Base-by-base conservation (phyloP, 495 filamentous ascomycete genomes). In the Ascodesmis nigricans region DNA sequence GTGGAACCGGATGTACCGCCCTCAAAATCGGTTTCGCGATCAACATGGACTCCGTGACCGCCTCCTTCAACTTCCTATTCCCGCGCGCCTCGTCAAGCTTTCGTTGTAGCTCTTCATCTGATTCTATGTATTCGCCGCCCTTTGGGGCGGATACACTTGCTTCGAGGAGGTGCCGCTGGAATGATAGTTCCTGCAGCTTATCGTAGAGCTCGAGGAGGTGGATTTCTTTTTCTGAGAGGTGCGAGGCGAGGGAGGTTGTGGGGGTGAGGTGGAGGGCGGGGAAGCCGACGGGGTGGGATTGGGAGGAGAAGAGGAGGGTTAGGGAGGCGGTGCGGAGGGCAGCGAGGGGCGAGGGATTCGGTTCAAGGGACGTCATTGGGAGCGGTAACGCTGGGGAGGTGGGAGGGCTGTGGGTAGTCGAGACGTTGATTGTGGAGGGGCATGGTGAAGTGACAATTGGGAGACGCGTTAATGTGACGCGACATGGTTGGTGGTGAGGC, bases 271-370 rank as follows among this genome's bases (percentile, higher is more conserved):
- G 23, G 23, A 25, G 11, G 23, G 23, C 6, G 23, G 6, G 23
- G 23, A 52, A 52, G 19, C 47, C 47, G 26, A 50, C 22, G 0
- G 34, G 46, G 29, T 51, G 47, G 6, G 47, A 35, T 29, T 51
- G 47, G 3, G 42, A 46, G 3, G 47, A 46, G 21, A 51, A 41
- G n/a, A 51, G 30, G 4, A 51, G 33, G 13, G 43, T 26, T 3
- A 51, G 31, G n/a, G n/a, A n/a, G n/a, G n/a, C n/a, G n/a, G n/a
- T n/a, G n/a, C n/a, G n/a, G n/a, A n/a, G n/a, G n/a, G n/a, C n/a
- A n/a, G n/a, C n/a, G n/a, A n/a, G n/a, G n/a, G n/a, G n/a, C n/a
- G n/a, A n/a, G n/a, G n/a, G n/a, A n/a, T n/a, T n/a, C n/a, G n/a
- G n/a, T n/a, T n/a, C n/a, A n/a, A n/a, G n/a, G n/a, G n/a, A n/a